Evolutionary conservation across 352 stramenopile genomes (phyloP).

Genomic region (Pythium utonaiense): DNA sequence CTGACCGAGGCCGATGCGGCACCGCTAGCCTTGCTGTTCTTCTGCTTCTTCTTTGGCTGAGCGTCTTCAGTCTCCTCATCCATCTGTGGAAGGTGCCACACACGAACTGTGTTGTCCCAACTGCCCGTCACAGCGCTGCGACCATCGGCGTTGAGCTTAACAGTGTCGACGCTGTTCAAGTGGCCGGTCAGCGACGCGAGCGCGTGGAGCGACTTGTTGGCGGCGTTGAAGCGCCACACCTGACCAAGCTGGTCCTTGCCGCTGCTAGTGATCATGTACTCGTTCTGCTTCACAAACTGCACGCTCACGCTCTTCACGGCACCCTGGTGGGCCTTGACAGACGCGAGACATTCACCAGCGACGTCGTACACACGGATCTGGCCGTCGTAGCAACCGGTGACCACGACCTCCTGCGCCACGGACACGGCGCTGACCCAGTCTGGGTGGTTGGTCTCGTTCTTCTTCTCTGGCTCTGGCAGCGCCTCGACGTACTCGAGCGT

Average conservation of each 20-base stretch:
- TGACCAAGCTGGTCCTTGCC: slow-evolving; percentile 77
- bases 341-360: slow-evolving; percentile 42
- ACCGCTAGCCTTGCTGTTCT: slow-evolving; percentile 28
- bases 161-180: slow-evolving; percentile 77
- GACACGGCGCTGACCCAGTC: slow-evolving; percentile 86
- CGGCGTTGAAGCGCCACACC: slow-evolving; percentile 50
- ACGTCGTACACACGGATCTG: slow-evolving; percentile 76
- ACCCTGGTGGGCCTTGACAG: slow-evolving; percentile 73
- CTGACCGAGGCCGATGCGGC: slow-evolving; percentile 29
- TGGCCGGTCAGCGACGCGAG: slow-evolving; percentile 63
- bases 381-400: slow-evolving; percentile 86
- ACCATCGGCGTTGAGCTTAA: slow-evolving; percentile 32
- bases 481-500: slow-evolving; percentile 89
- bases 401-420: slow-evolving; percentile 42
- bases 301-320: slow-evolving; percentile 67
- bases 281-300: slow-evolving; percentile 29
- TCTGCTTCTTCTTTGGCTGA: slow-evolving; percentile 71
- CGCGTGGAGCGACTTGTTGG: slow-evolving; percentile 37
- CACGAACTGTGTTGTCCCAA: slow-evolving; percentile 84
- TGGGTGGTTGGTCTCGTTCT: slow-evolving; percentile 62
- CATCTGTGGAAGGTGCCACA: slow-evolving; percentile 45
- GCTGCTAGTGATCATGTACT: slow-evolving; percentile 67
- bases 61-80: slow-evolving; percentile 23
- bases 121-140: slow-evolving; percentile 62
- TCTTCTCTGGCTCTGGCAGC: slow-evolving; percentile 64